Evolutionary conservation across 2,329 filamentous ascomycete genomes (phyloP).

Genomic region (Bipolaris bicolor): DNA sequence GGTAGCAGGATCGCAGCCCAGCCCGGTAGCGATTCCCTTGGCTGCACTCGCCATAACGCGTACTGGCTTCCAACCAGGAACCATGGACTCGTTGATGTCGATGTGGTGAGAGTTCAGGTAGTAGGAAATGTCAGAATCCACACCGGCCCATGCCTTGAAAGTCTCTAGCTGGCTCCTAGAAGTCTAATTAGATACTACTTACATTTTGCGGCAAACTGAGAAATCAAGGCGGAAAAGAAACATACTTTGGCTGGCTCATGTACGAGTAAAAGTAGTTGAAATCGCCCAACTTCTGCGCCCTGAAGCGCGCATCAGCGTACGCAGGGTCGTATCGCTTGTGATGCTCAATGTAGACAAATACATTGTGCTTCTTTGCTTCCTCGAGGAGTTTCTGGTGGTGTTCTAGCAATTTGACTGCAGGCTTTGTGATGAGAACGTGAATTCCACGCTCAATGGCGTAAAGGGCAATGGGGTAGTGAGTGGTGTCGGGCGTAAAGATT

Average conservation of each 20-base stretch:
- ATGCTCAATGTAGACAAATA: slow-evolving; percentile 93
- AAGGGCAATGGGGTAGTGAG: slow-evolving; percentile 88
- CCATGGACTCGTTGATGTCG: slow-evolving; percentile 92
- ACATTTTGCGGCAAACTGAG: not conserved
- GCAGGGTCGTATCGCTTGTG: slow-evolving; percentile 96
- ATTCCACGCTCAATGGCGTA: slow-evolving; percentile 88
- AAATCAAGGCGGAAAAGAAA: slow-evolving; percentile 48
- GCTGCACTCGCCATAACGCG: slow-evolving; percentile 79
- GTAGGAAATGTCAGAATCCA: slow-evolving; percentile 92
- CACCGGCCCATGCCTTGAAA: slow-evolving; percentile 92
- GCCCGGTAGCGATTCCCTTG: slow-evolving; percentile 75
- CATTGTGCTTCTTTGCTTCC: slow-evolving; percentile 73
- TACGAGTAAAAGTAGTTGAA: slow-evolving; percentile 99
- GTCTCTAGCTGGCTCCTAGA: slow-evolving; percentile 90
- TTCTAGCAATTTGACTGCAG: slow-evolving; percentile 81
- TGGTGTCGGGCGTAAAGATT: slow-evolving; percentile 94
- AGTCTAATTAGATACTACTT: slow-evolving; percentile 68
- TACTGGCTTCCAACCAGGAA: slow-evolving; percentile 77
- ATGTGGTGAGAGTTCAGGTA: slow-evolving; percentile 96
- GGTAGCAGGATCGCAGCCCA: slow-evolving; percentile 80
- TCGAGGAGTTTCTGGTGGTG: slow-evolving; percentile 80
- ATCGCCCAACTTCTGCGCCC: slow-evolving; percentile 78
- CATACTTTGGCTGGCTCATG: slow-evolving; percentile 73
- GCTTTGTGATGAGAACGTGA: slow-evolving; percentile 94
- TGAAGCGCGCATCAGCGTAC: slow-evolving; percentile 84